These are phyloP conservation scores for Mentha longifolia DNA, from an alignment of 257 asterid genomes.

Conservation along the genomic window DNA sequence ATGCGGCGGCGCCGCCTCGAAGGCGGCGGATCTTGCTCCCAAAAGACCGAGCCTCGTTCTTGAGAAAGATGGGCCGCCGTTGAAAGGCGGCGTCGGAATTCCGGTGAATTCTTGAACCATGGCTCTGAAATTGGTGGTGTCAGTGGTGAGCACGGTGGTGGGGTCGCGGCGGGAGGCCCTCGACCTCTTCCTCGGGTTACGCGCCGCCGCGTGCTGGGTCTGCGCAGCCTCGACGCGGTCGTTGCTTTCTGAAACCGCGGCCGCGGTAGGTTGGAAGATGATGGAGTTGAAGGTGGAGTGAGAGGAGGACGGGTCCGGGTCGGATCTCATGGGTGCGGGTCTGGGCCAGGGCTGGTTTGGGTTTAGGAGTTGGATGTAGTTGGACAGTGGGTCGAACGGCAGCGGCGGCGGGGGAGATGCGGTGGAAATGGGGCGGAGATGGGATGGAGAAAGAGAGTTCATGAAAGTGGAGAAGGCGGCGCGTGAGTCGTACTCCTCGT, in stretches of 20 bases:
- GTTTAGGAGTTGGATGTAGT: conserved; percentile 42
- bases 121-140: conserved; percentile 82
- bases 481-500: conserved; percentile 77
- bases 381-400: conserved; percentile 56
- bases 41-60: conserved; percentile 56
- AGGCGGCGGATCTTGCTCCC: conserved; percentile 45
- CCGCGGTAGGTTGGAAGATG: not conserved
- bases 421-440: conserved; percentile 27
- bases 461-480: conserved; percentile 48
- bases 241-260: conserved; percentile 5
- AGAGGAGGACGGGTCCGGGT: conserved; percentile 31
- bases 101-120: conserved; percentile 97
- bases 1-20: conserved; percentile 38
- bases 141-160: conserved; percentile 82
- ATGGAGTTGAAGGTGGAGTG: conserved; percentile 23
- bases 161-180: conserved; percentile 95
- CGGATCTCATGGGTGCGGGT: conserved; percentile 36
- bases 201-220: conserved; percentile 35
- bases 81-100: conserved; percentile 77
- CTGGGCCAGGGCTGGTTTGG: conserved; percentile 46
- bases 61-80: conserved; percentile 38
- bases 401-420: conserved; percentile 29
- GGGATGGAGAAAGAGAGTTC: conserved; percentile 24
- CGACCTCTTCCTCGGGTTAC: conserved; percentile 77
- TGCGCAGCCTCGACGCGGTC: not conserved